Percentiles rank a stretch among this genome's conserved stretches.
These are phyloP conservation scores for Sugiyamaella mastotermitis DNA, from an alignment of 805 yeast species.

Conservation along the genomic window DNA sequence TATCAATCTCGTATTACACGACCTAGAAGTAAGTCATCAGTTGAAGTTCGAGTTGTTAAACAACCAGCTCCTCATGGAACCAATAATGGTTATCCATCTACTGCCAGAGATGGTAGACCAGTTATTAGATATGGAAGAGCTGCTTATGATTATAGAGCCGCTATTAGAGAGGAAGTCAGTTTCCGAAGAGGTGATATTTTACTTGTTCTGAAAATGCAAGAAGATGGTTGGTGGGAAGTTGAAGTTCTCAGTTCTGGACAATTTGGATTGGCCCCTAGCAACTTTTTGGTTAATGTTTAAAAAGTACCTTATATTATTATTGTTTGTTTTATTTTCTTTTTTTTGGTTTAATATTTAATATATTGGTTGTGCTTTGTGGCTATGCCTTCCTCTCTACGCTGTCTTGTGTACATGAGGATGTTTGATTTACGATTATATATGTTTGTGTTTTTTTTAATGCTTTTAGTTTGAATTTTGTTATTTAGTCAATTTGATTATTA, in stretches of 20 bases:
- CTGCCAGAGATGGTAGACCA: slow-evolving; percentile 47
- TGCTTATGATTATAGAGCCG: slow-evolving; percentile 51
- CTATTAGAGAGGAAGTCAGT: slow-evolving; percentile 53
- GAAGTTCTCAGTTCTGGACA: slow-evolving; percentile 41
- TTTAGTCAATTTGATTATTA: neutral
- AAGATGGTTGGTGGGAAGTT: slow-evolving; percentile 74
- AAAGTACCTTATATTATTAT: neutral
- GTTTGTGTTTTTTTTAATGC: neutral
- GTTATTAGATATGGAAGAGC: slow-evolving; percentile 51
- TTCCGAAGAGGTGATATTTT: slow-evolving; percentile 54
- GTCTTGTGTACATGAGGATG: no score
- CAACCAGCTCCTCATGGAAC: slow-evolving; percentile 22
- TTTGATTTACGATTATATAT: no score
- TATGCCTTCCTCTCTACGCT: no score
- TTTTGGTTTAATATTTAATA: no score
- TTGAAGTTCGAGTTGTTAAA: slow-evolving; percentile 17
- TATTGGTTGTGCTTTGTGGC: no score
- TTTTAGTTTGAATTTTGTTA: neutral
- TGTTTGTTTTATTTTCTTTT: neutral
- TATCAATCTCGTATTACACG: slow-evolving; percentile 12
- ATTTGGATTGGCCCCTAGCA: slow-evolving; percentile 61
- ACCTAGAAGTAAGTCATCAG: slow-evolving; percentile 22
- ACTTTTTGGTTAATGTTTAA: slow-evolving; percentile 32
- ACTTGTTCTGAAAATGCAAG: slow-evolving; percentile 50
- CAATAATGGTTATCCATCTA: slow-evolving; percentile 34